These are phyloP conservation scores for Tulasnella sp. DNA, from an alignment of 768 basidiomycete genomes.

Conservation along the genomic window DNA sequence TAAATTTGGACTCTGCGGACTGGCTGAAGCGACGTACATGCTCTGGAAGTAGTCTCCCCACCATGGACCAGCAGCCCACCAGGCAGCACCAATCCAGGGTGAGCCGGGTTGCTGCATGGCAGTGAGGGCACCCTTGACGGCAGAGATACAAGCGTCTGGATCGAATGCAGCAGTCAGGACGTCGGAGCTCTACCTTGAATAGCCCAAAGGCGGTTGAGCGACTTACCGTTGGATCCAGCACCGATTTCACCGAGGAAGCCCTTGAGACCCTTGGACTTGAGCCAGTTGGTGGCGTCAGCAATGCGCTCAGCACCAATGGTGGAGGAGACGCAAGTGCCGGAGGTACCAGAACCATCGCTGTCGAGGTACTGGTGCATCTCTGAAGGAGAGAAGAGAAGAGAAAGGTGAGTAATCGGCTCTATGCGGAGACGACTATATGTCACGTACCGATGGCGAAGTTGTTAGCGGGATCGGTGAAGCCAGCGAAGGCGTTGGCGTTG, in stretches of 20 bases:
- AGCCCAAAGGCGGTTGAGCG: background rate
- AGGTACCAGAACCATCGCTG: conserved; percentile 54
- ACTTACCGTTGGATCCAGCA: conserved; percentile 39
- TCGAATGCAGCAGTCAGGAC: background rate
- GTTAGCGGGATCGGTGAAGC: conserved; percentile 56
- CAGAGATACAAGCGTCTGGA: conserved; percentile 43
- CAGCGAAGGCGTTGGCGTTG: conserved; percentile 50
- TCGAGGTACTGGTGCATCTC: conserved; percentile 73
- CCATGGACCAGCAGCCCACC: conserved; percentile 64
- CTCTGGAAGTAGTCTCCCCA: conserved; percentile 29
- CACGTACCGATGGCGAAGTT: conserved; percentile 53
- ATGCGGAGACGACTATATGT: background rate
- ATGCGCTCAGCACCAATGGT: conserved; percentile 61
- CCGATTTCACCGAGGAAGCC: conserved; percentile 65
- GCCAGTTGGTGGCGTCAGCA: conserved; percentile 55
- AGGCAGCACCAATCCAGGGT: conserved; percentile 51
- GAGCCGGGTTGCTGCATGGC: conserved; percentile 51
- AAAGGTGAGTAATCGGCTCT: background rate
- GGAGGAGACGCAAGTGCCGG: conserved; percentile 51
- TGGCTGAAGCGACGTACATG: conserved; percentile 15
- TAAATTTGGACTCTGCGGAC: background rate
- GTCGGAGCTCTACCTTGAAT: background rate
- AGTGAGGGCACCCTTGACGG: conserved; percentile 55
- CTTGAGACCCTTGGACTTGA: conserved; percentile 54
- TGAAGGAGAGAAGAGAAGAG: conserved; percentile 28